These are phyloP conservation scores for Colletotrichum caudatum DNA, from an alignment of 2,329 filamentous ascomycete genomes.

Conservation along the genomic window DNA sequence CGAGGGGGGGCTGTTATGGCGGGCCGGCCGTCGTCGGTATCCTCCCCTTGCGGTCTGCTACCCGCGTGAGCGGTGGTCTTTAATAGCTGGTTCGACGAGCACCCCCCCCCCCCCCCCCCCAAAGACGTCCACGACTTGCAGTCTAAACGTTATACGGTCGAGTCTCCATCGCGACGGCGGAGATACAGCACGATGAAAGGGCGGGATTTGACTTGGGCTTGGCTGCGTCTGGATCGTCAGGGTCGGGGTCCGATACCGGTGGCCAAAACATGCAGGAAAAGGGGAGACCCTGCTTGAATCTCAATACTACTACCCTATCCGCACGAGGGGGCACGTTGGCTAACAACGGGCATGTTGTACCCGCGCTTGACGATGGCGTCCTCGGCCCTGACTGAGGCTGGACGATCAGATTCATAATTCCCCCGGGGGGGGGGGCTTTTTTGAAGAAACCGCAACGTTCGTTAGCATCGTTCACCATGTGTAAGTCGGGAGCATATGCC, in stretches of 20 bases:
- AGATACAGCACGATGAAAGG: not conserved
- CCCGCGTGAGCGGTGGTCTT: not conserved
- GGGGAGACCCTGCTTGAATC: too few relatives aligned
- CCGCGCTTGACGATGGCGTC: slow-evolving; percentile 16
- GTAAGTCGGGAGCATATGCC: too few relatives aligned
- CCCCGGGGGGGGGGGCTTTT: not conserved
- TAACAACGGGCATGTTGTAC: not conserved
- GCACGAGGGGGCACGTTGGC: not conserved
- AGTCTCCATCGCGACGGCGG: not conserved
- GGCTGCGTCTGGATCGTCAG: too few relatives aligned
- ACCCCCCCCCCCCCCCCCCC: too few relatives aligned
- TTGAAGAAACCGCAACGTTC: not conserved
- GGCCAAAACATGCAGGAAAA: too few relatives aligned
- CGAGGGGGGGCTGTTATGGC: too few relatives aligned
- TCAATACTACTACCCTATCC: not conserved
- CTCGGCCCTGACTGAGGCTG: slow-evolving; percentile 31
- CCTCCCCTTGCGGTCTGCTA: not conserved
- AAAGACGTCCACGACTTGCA: too few relatives aligned
- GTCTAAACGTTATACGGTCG: not conserved
- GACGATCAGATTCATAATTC: too few relatives aligned
- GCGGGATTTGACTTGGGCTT: not conserved
- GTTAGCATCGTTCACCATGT: not conserved
- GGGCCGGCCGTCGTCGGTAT: too few relatives aligned
- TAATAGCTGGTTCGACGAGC: not conserved
- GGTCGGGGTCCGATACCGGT: not conserved